Base-by-base conservation (phyloP, 495 filamentous ascomycete species). In the Trichoderma reesei region DNA sequence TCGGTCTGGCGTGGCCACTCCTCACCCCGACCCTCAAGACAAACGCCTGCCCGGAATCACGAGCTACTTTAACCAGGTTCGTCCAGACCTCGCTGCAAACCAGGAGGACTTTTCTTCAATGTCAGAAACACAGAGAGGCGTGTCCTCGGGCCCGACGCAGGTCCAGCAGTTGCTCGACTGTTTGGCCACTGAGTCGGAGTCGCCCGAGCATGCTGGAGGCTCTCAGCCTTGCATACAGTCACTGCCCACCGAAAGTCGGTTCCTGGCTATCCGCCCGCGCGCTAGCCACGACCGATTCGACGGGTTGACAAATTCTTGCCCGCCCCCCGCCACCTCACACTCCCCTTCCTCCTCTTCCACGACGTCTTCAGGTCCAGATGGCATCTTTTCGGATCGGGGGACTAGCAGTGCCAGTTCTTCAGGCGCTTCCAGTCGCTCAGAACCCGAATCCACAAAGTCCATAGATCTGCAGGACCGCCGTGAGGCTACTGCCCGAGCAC, bases 31-130 rank as follows among this genome's bases (percentile, higher is more conserved):
- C 76, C 88, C 84, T 61, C 85, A 86, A 51, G 92, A 97, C 77
- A 96, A 94, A 75, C 88, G 92, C 73, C 79, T 92, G 71, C 92
- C 92, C 56, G 89, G 90, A 70, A 91, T 96, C 75, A 86, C 91
- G 82, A 92, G 87, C 80, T 96, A 90, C 82, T 96, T 94, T 83
- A 89, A 88, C 79, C 92, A 97, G 92, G 92, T 97, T 93, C 84
- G 92, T 96, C 82, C 75, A 78, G 79, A 42, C 37, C 26, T 74
- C 73, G 77, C 77, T 79, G 77, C 68, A 70, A 59, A 18, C 74
- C 67, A 34, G 51, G 51, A 56, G n/a, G 34, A 14, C 51, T 56
- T 56, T 56, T 56, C 51, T 56, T 33, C 51, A 56, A 56, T 56
- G 51, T 56, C 51, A 56, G 34, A 33, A 13, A 20, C 51, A 31